These are phyloP conservation scores for Periconia digitata DNA, from an alignment of 2,329 filamentous ascomycete genomes.

Conservation along the genomic window DNA sequence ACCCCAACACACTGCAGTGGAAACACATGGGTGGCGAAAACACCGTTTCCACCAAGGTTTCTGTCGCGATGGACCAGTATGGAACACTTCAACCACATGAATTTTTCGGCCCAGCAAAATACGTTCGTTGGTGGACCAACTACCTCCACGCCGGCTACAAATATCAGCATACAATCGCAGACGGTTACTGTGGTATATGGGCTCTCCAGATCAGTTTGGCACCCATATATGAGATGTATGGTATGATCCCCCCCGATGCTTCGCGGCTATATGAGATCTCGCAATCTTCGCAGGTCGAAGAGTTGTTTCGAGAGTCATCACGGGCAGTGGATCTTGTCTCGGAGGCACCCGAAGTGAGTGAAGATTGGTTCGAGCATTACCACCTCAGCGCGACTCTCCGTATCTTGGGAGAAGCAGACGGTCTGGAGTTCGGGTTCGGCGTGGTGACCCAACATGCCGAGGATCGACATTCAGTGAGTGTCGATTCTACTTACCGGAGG, in stretches of 20 bases:
- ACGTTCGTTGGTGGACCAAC: background rate
- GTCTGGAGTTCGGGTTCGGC: background rate
- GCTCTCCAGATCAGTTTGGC: constrained; percentile 5
- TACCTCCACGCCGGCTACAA: background rate
- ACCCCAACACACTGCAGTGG: too few relatives aligned
- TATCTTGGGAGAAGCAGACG: background rate
- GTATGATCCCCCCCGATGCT: background rate
- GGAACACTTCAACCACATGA: too few relatives aligned
- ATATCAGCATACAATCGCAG: background rate
- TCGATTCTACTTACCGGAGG: background rate
- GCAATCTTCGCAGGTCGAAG: background rate
- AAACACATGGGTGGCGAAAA: too few relatives aligned
- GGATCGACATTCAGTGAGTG: background rate
- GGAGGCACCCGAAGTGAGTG: background rate
- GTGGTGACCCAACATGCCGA: background rate
- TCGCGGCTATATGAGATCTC: background rate
- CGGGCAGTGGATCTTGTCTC: too few relatives aligned
- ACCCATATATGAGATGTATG: background rate
- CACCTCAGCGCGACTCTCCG: background rate
- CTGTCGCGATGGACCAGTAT: too few relatives aligned
- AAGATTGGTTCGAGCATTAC: background rate
- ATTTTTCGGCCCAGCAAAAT: background rate
- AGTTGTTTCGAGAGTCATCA: background rate
- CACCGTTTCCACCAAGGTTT: too few relatives aligned
- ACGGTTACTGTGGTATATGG: constrained; percentile 1